Evolutionary conservation across 2,329 filamentous ascomycete genomes (phyloP), one percentile per base, ranked within the genome.

Genomic region (Colletotrichum limetticola): DNA sequence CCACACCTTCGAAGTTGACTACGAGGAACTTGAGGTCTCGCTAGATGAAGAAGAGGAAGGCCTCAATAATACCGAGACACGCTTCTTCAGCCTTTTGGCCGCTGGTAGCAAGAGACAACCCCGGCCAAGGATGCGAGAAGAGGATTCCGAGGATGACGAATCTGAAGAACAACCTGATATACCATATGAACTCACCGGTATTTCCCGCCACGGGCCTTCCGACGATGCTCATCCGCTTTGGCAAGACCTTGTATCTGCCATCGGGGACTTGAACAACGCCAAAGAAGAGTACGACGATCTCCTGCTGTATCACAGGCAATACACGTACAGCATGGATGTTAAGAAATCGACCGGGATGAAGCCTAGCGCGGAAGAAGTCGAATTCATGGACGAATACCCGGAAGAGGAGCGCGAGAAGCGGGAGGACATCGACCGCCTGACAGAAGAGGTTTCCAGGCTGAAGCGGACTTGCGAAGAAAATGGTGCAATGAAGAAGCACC

Each of bases 191-290:
- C 74, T 85, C 3, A 76, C 77, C 59, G 83, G 83, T 2, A 85
- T 85, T 8, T 79, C 79, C 4, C 77, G 77, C 0, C 75, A 81
- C 30, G 80, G 81, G 1, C 78, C 81, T 5, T 74, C 77, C 1
- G 83, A 85, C 66, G 84, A 85, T 52, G 77, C 84, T 1, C 87
- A 89, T 72, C 87, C 87, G 2, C 78, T 86, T 3, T 89, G 88
- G 74, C 75, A 80, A 12, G 78, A 83, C 22, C 80, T 89, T 6
- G 81, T 85, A 19, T 81, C 83, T 14, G 81, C 83, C 1, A 82
- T 86, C 11, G 84, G 82, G 1, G 84, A 88, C 22, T 78, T 86
- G n/a, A 82, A 85, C 57, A 81, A 86, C 35, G 85, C 85, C 16
- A 82, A 81, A 61, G 87, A 90, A 70, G 82, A 86, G n/a, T 78